Evolutionary conservation across 129 eudicot species (phyloP), one percentile per base, ranked within the genome.

Genomic region (Heracleum sosnowskyi): DNA sequence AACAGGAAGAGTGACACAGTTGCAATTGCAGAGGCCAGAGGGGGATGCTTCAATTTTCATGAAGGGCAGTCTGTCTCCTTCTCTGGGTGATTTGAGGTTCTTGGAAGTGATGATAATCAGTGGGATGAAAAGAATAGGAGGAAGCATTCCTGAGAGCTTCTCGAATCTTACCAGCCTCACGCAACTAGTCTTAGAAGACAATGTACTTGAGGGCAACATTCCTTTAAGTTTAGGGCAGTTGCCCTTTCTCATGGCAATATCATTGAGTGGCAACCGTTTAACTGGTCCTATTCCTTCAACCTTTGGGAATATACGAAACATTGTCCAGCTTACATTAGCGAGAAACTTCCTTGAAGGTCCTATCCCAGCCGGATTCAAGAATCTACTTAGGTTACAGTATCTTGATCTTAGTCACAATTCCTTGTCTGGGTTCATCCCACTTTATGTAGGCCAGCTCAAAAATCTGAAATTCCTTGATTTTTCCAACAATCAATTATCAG

Each of bases 151-250:
- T 45, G 69, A 76, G 9, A 86, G 88, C 31, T 86, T 91, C 73
- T 80, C 90, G 4, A 86, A 86, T 69, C 93, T 95, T 12, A 70
- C 69, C 15, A 83, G 69, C 0, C 89, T 95, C 47, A 82, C 89
- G 0, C 97, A 90, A 77, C 91, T 95, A 34, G 84, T 88, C 62
- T 81, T 95, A 3, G 98, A 95, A 62, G 98, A 89, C 55, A 95
- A 95, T 78, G 76, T 89, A 35, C 84, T 95, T 74, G 75, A 68
- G 44, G 97, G 97, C 41, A 69, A 40, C 64, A 83, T 95, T 36
- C 98, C 97, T 79, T n/a, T 79, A 9, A 60, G 92, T 83, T 84
- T 95, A 45, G 90, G 89, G 41, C 87, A 78, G 18, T 64, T 94
- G 83, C 49, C 73, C 29, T 79, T 47, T 26, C 89, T 95, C 34